phyloP scores from a whole-genome alignment of 1,139 yeast species.

The Yamadazyma epiphylla region DNA sequence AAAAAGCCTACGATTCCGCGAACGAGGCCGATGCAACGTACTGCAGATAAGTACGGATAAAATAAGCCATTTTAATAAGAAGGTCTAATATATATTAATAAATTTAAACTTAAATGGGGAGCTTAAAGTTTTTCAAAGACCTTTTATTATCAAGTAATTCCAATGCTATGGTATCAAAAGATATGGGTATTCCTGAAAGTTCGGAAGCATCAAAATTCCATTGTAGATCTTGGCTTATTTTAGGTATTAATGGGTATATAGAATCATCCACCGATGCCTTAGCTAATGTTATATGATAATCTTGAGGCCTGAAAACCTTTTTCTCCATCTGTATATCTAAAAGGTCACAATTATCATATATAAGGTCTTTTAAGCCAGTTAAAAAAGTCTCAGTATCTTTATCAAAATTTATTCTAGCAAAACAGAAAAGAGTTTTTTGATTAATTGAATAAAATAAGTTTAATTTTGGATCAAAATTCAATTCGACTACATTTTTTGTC shows the following conservation, averaged over 20 bases:
- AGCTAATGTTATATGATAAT: neutral
- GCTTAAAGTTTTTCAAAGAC: too few relatives aligned
- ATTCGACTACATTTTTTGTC: conserved; percentile 3
- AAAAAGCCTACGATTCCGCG: too few relatives aligned
- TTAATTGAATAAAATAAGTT: conserved; percentile 5
- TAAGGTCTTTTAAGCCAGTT: conserved; percentile 1
- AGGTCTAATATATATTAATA: too few relatives aligned
- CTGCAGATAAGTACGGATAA: too few relatives aligned
- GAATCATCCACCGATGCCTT: neutral
- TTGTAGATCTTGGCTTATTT: neutral
- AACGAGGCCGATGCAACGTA: too few relatives aligned
- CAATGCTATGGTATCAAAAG: too few relatives aligned
- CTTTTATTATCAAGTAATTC: neutral
- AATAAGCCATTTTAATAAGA: too few relatives aligned
- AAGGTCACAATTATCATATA: conserved; percentile 5
- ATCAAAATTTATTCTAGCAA: conserved; percentile 2
- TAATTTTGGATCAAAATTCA: conserved; percentile 8
- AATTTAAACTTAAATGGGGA: too few relatives aligned
- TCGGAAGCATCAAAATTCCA: neutral
- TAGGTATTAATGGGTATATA: neutral
- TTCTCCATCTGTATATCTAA: neutral
- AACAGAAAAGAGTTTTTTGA: conserved; percentile 8
- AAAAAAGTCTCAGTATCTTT: conserved; percentile 5
- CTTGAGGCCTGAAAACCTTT: neutral
- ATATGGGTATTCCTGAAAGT: neutral